These are phyloP conservation scores for Galeopsis tetrahit DNA, from an alignment of 257 asterid species.

Conservation along the genomic window DNA sequence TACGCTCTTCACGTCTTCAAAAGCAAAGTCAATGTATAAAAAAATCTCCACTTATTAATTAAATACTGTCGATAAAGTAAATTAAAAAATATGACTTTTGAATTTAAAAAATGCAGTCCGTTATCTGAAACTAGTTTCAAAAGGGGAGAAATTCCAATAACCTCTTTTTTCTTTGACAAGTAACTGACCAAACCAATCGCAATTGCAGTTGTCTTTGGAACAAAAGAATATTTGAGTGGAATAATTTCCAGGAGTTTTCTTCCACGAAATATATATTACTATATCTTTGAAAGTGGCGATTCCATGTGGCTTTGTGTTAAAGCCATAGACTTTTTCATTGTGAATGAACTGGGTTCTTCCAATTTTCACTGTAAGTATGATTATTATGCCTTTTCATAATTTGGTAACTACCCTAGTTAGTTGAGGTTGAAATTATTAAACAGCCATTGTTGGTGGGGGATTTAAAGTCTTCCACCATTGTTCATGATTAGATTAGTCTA, in stretches of 20 bases:
- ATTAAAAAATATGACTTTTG: constrained; percentile 24
- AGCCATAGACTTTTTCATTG: constrained; percentile 45
- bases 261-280: neutral
- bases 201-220: constrained; percentile 27
- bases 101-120: constrained; percentile 27
- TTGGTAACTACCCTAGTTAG: constrained; percentile 29
- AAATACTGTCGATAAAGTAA: neutral
- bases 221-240: constrained; percentile 31
- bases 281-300: constrained; percentile 21
- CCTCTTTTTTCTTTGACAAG: constrained; percentile 27
- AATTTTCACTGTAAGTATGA: constrained; percentile 29
- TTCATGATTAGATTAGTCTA: neutral
- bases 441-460: no score
- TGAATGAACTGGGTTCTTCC: constrained; percentile 31
- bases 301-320: constrained; percentile 49
- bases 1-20: constrained; percentile 19
- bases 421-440: no score
- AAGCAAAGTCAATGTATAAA: constrained; percentile 24
- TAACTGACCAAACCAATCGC: constrained; percentile 27
- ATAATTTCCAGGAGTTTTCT: constrained; percentile 20
- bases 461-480: neutral
- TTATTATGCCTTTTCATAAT: neutral
- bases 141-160: constrained; percentile 32
- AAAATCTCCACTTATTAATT: neutral
- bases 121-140: constrained; percentile 9